Evolutionary conservation across 345 rosid genomes (phyloP), one percentile per base, ranked within the genome.

Genomic region (Limnanthes douglasii): DNA sequence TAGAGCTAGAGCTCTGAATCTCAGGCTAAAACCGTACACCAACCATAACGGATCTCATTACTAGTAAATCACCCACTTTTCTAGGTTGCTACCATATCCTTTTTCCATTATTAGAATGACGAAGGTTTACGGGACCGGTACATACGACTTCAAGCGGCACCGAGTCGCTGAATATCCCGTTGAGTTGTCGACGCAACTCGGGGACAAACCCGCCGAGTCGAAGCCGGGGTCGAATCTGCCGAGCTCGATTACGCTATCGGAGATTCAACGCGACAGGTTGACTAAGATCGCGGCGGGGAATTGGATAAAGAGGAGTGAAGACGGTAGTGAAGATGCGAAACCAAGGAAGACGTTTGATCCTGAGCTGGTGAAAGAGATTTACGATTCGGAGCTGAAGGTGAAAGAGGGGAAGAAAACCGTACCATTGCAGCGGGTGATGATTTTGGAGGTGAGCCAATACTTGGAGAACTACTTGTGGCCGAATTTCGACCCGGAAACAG

Each of bases 111-210:
- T n/a, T n/a, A n/a, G n/a, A 39, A 90, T 90, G 98, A 70, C 95
- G 12, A 84, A 70, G 60, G 86, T 90, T 10, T 69, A 74, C 47
- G 98, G 98, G 38, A 90, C 96, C 6, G 98, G 96, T 39, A 69
- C 80, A 10, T 90, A 68, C 57, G 98, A 90, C 60, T 84, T 90
- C 82, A 90, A 75, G 82, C 96, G 98, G 63, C 98, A 80, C 60
- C 79, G 65, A 6, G 98, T 90, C 6, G 98, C 96, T 1, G 98
- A 90, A 77, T 90, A 90, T 53, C 98, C 95, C 15, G 53, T 72
- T 21, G 97, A 88, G 47, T 13, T 53, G n/a, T 49, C 70, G 13
- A 45, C 20, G 26, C 66, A 68, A 33, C 60, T 45, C 4, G 61
- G 53, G 6, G 76, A 70, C 25, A 64, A 68, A 38, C 69, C 73